A percentile compares a stretch with the other conserved stretches of the same genome.
Conservation (phyloP, 2,329 filamentous ascomycete genomes). For the Ceratocystis harringtonii region DNA sequence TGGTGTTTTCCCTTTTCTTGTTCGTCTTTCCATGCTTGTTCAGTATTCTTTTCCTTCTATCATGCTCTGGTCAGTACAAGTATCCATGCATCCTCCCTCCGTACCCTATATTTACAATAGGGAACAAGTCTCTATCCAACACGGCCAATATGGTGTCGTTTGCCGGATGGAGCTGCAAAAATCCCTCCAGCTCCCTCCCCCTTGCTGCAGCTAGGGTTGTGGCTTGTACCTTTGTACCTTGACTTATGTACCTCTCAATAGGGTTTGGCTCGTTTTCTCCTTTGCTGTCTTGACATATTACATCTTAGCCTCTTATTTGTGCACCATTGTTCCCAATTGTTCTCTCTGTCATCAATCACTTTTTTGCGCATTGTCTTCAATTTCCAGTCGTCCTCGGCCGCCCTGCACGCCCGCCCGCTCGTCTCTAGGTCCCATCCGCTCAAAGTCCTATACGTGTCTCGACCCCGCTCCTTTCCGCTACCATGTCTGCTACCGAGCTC, state of each 20-base stretch:
- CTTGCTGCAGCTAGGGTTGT: not conserved
- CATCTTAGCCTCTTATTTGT: not conserved
- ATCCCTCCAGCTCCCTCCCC: not conserved
- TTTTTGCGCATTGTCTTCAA: no score
- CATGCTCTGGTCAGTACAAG: not conserved
- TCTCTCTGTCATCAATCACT: no score
- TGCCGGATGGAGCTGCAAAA: not conserved
- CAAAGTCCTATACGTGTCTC: not conserved
- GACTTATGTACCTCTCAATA: not conserved
- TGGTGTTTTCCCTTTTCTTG: no score
- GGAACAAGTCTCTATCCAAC: no score
- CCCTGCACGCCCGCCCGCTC: not conserved
- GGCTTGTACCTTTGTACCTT: not conserved
- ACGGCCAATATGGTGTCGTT: not conserved
- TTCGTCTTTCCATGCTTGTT: no score
- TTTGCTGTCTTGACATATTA: not conserved
- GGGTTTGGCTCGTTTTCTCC: not conserved
- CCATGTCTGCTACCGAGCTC: constrained; percentile 26
- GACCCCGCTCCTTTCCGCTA: not conserved
- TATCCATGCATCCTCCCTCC: not conserved
- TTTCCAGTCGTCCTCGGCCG: not conserved
- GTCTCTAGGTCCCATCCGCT: not conserved
- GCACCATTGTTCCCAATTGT: no score
- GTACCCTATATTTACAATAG: not conserved
- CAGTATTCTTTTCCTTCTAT: not conserved